phyloP scores from a whole-genome alignment of 257 asterid species.

The Mitragyna speciosa region DNA sequence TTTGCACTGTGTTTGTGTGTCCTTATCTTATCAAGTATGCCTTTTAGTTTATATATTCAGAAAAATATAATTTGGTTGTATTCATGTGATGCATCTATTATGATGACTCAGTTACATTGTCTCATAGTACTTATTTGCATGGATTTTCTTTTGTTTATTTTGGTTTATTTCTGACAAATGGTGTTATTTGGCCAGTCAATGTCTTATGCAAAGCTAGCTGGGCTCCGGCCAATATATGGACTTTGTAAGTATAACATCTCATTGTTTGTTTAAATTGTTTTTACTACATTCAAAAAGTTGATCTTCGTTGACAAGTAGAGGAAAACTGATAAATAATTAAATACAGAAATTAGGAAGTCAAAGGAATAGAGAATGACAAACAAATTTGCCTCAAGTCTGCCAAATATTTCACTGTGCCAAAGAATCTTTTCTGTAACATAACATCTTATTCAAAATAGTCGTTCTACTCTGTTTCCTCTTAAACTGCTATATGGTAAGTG shows the following conservation, averaged over 20 bases:
- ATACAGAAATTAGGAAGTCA: neutral
- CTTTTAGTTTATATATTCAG: neutral
- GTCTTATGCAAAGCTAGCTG: conserved; percentile 99
- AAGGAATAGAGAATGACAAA: neutral
- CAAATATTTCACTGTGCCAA: neutral
- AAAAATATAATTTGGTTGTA: neutral
- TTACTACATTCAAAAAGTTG: neutral
- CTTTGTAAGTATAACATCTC: conserved; percentile 65
- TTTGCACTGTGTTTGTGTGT: conserved; percentile 2
- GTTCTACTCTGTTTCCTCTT: neutral
- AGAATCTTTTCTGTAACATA: neutral
- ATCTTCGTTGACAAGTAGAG: neutral
- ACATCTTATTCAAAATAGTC: neutral
- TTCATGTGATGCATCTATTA: neutral
- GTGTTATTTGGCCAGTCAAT: conserved; percentile 63
- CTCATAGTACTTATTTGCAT: neutral
- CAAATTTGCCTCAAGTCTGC: neutral
- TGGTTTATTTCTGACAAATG: conserved; percentile 14
- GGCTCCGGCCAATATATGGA: conserved; percentile 94
- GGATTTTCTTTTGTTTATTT: neutral
- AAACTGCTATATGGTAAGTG: neutral
- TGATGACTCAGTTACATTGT: neutral
- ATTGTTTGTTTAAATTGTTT: neutral
- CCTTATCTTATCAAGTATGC: no score
- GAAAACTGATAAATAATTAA: neutral